Evolutionary conservation across 108 stramenopile genomes (phyloP).

Genomic region (Fragilaria crotonensis): DNA sequence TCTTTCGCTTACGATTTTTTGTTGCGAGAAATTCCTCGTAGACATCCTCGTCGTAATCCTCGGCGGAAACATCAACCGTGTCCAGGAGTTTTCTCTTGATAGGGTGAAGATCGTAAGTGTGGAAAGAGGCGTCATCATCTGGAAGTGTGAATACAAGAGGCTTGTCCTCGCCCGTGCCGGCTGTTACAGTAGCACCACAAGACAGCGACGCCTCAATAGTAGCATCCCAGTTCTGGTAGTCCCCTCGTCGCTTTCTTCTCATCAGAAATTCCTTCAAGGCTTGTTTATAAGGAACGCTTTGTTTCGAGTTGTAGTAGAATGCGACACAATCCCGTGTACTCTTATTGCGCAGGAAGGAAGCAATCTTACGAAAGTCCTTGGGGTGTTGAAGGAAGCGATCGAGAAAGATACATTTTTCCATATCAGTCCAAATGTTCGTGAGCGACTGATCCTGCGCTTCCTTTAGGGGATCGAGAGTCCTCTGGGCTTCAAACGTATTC

Average conservation of each 20-base stretch:
- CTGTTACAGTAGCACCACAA: slow-evolving; percentile 57
- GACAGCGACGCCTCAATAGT: slow-evolving; percentile 74
- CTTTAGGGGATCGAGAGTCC: slow-evolving; percentile 42
- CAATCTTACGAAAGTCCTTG: slow-evolving; percentile 93
- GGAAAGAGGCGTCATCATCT: slow-evolving; percentile 40
- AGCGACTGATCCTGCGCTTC: slow-evolving; percentile 38
- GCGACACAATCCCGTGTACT: slow-evolving; percentile 82
- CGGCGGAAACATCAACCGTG: slow-evolving; percentile 28
- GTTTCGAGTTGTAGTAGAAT: slow-evolving; percentile 95
- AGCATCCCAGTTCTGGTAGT: slow-evolving; percentile 69
- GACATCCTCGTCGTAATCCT: slow-evolving; percentile 23
- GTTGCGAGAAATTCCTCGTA: slow-evolving; percentile 18
- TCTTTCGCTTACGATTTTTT: slow-evolving; percentile 19
- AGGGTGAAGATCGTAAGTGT: slow-evolving; percentile 59
- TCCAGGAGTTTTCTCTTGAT: slow-evolving; percentile 54
- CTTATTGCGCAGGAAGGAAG: slow-evolving; percentile 86
- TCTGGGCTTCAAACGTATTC: slow-evolving; percentile 48
- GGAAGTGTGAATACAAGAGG: slow-evolving; percentile 70
- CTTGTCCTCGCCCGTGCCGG: slow-evolving; percentile 51
- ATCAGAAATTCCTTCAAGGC: slow-evolving; percentile 77
- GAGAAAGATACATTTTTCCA: slow-evolving; percentile 97
- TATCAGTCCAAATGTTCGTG: slow-evolving; percentile 86
- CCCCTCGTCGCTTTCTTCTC: slow-evolving; percentile 66
- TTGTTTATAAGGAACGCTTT: slow-evolving; percentile 74
- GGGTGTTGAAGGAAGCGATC: slow-evolving; percentile 96